Percentiles rank a stretch among this genome's conserved stretches.
These are phyloP conservation scores for Macrophomina pseudophaseolina DNA, from an alignment of 2,329 filamentous ascomycete genomes.

Conservation along the genomic window DNA sequence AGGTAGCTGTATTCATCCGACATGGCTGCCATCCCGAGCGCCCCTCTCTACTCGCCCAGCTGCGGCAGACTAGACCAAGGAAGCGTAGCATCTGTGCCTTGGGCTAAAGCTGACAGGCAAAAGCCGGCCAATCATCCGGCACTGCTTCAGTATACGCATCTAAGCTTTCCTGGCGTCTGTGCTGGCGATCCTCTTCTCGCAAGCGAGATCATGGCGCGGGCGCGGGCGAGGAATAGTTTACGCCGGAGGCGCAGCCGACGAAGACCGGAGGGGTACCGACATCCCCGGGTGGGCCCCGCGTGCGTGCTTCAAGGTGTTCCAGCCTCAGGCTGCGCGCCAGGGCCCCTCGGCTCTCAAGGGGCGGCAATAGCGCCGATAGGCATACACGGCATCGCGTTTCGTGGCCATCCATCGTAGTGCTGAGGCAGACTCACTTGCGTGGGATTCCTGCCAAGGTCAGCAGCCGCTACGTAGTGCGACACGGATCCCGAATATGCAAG, in stretches of 20 bases:
- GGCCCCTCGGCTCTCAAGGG: too few relatives aligned
- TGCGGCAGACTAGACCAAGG: too few relatives aligned
- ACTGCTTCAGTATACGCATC: neutral
- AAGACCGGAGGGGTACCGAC: neutral
- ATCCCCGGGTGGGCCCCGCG: neutral
- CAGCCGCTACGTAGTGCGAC: too few relatives aligned
- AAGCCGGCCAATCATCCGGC: neutral
- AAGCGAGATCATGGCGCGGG: neutral
- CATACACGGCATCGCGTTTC: too few relatives aligned
- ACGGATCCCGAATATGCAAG: too few relatives aligned
- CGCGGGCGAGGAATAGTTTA: neutral
- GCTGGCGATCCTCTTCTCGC: neutral
- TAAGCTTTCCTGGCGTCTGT: neutral
- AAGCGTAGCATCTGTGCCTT: neutral
- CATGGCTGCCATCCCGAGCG: too few relatives aligned
- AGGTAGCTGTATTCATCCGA: too few relatives aligned
- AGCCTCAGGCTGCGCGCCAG: neutral
- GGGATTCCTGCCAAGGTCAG: too few relatives aligned
- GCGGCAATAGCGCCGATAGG: too few relatives aligned
- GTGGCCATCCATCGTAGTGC: too few relatives aligned
- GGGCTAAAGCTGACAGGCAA: neutral
- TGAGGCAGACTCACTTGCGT: too few relatives aligned
- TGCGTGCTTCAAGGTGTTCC: neutral
- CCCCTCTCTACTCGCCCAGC: too few relatives aligned
- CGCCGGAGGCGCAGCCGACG: neutral